phyloP scores from a whole-genome alignment of 2,329 filamentous ascomycete genomes.

The Aspergillus brasiliensis region DNA sequence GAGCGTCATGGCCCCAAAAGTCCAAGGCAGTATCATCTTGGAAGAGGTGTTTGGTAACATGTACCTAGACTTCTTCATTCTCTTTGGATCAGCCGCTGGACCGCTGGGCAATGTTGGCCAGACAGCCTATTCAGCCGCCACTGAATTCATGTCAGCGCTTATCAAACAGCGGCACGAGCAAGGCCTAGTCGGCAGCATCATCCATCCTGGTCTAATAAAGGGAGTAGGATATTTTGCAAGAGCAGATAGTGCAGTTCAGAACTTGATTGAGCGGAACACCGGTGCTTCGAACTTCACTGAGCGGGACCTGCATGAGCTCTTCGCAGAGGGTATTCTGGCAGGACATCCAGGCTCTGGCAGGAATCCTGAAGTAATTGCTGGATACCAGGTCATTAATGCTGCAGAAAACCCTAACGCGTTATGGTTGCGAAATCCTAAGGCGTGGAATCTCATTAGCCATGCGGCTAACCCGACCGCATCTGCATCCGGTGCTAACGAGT shows the following conservation, averaged over 20 bases:
- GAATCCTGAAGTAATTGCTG: conserved; percentile 9
- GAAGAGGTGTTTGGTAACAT: neutral
- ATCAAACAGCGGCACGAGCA: conserved; percentile 1
- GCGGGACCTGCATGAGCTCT: conserved; percentile 33
- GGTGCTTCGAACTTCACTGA: conserved; percentile 23
- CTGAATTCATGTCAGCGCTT: conserved; percentile 4
- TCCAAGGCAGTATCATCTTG: neutral
- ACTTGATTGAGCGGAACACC: neutral
- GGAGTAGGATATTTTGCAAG: neutral
- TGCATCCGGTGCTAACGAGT: neutral
- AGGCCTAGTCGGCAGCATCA: neutral
- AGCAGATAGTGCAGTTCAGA: neutral
- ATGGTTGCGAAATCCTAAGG: conserved; percentile 4
- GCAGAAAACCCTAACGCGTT: neutral
- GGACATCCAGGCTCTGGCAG: conserved; percentile 18
- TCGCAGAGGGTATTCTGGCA: conserved; percentile 34
- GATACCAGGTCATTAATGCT: neutral
- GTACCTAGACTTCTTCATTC: conserved; percentile 1
- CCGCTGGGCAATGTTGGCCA: conserved; percentile 7
- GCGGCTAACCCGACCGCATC: neutral
- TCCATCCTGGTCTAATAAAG: neutral
- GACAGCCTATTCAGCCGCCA: conserved; percentile 3
- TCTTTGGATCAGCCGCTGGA: conserved; percentile 5
- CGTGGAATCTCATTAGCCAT: neutral
- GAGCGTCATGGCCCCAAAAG: neutral